Evolutionary conservation across 1,284 basidiomycete species (phyloP).

Genomic region (Coriolopsis trogii): DNA sequence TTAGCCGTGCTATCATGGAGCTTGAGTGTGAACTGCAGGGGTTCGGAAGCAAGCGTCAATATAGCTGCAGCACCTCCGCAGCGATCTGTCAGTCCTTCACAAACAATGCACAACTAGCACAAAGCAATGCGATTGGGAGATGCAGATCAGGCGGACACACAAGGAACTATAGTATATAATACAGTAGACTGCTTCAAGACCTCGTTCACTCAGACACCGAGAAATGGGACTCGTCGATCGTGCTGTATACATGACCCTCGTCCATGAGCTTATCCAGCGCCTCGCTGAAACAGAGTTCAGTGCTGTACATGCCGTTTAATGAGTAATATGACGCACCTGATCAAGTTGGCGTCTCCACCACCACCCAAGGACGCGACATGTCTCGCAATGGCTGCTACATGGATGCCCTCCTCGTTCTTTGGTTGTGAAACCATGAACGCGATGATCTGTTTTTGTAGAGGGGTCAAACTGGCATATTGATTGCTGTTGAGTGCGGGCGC

Average conservation of each 20-base stretch:
- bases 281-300: slow-evolving; percentile 33
- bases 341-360: slow-evolving; percentile 31
- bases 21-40: no score
- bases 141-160: background rate
- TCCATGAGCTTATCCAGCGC: slow-evolving; percentile 56
- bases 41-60: no score
- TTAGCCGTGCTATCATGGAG: no score
- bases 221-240: slow-evolving; percentile 51
- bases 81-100: no score
- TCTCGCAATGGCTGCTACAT: slow-evolving; percentile 48
- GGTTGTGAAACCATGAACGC: slow-evolving; percentile 43
- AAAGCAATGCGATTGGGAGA: background rate
- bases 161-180: background rate
- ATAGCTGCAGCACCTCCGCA: no score
- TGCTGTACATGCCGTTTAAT: background rate
- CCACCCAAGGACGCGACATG: slow-evolving; percentile 25
- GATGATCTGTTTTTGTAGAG: slow-evolving; percentile 53
- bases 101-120: background rate
- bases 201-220: slow-evolving; percentile 31
- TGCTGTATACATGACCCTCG: slow-evolving; percentile 59
- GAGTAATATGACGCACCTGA: slow-evolving; percentile 40
- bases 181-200: slow-evolving; percentile 1
- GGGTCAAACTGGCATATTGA: slow-evolving; percentile 44
- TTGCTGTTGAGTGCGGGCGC: slow-evolving; percentile 25
- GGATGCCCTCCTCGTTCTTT: slow-evolving; percentile 46